Conservation (phyloP, 192 early-diverging fungal genomes). For the Allomyces javanicus region DNA sequence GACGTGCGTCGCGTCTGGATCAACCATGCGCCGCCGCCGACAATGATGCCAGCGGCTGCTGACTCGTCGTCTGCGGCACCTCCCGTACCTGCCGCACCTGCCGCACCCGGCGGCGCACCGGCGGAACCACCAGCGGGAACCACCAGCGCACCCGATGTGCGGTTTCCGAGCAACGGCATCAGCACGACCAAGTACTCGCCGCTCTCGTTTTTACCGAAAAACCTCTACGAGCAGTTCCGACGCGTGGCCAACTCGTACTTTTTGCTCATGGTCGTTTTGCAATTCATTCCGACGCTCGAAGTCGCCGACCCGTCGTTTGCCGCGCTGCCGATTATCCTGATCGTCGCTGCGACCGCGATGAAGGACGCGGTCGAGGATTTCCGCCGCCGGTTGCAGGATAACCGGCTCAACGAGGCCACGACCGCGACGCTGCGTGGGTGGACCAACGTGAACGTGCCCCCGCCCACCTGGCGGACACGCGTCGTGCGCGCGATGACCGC, state of each 20-base stretch:
- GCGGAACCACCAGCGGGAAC: too few relatives aligned
- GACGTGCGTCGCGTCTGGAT: neutral
- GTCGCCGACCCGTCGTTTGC: conserved; percentile 50
- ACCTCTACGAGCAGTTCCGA: conserved; percentile 92
- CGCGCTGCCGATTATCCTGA: conserved; percentile 59
- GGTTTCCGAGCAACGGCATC: conserved; percentile 41
- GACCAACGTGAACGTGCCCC: conserved; percentile 29
- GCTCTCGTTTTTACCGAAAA: conserved; percentile 83
- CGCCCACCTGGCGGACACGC: neutral
- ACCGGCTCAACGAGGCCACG: conserved; percentile 53
- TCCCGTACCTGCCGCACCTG: too few relatives aligned
- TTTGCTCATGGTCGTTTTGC: conserved; percentile 64
- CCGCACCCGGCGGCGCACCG: too few relatives aligned
- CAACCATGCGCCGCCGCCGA: neutral
- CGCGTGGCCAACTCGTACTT: conserved; percentile 92
- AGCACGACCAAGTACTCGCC: conserved; percentile 84
- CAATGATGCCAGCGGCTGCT: neutral
- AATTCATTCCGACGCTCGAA: conserved; percentile 48
- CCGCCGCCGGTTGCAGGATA: conserved; percentile 63
- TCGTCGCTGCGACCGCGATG: conserved; percentile 54
- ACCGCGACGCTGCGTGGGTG: conserved; percentile 31
- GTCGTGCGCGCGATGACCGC: neutral
- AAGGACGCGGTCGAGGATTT: conserved; percentile 91
- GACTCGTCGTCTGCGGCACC: too few relatives aligned
- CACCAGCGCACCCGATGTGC: neutral